Evolutionary conservation across 345 rosid genomes (phyloP).

Genomic region (Citrus maxima): DNA sequence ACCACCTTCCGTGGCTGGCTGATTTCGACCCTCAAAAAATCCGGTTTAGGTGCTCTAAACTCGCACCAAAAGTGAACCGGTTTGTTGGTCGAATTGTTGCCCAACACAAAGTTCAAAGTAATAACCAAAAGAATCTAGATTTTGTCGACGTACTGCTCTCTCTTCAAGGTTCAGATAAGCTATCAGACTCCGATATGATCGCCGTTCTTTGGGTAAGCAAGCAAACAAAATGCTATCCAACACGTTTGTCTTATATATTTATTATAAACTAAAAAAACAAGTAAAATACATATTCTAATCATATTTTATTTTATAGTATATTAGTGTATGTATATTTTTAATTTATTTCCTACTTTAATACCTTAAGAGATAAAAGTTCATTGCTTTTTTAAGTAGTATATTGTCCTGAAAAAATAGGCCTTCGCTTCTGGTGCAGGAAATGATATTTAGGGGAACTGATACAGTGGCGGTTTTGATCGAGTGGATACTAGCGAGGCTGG

Average conservation of each 20-base stretch:
- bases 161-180: slow-evolving; percentile 48
- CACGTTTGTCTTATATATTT: neutral
- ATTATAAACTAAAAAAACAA: no score
- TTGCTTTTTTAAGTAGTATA: slow-evolving; percentile 2
- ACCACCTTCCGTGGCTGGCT: slow-evolving; percentile 67
- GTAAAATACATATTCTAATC: no score
- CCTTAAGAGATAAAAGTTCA: no score
- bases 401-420: slow-evolving; percentile 1
- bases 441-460: slow-evolving; percentile 90
- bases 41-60: slow-evolving; percentile 60
- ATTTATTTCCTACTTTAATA: no score
- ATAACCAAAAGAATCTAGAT: slow-evolving; percentile 32
- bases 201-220: slow-evolving; percentile 77
- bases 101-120: slow-evolving; percentile 39
- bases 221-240: neutral
- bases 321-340: no score
- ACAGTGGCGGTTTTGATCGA: slow-evolving; percentile 84
- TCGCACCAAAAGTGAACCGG: slow-evolving; percentile 66
- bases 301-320: no score
- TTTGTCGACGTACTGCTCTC: slow-evolving; percentile 71
- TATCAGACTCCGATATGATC: slow-evolving; percentile 61
- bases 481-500: slow-evolving; percentile 89
- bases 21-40: slow-evolving; percentile 64
- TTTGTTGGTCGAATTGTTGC: slow-evolving; percentile 51
- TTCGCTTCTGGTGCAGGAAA: slow-evolving; percentile 47